Evolutionary conservation across 1,284 basidiomycete genomes (phyloP).

Genomic region (Boletus sp.): DNA sequence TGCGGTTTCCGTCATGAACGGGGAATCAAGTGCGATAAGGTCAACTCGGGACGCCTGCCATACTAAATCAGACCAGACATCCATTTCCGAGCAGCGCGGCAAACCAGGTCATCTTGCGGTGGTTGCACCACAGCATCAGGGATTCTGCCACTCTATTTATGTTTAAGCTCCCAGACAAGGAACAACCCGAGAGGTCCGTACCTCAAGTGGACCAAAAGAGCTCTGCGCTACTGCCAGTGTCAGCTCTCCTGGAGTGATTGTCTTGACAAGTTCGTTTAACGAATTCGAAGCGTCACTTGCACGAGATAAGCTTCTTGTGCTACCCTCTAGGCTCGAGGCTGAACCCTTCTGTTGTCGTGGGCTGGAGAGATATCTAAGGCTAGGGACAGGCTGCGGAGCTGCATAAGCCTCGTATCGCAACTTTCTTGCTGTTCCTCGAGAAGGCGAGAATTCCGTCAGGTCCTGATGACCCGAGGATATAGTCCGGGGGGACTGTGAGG

Average conservation of each 20-base stretch:
- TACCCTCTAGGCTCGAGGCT: constrained; percentile 23
- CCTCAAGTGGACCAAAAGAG: constrained; percentile 21
- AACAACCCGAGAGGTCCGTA: constrained; percentile 9
- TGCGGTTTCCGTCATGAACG: constrained; percentile 49
- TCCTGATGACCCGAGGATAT: constrained; percentile 11
- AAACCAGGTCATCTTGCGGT: constrained; percentile 22
- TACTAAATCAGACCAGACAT: constrained; percentile 13
- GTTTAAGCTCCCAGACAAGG: neutral
- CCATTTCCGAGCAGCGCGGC: constrained; percentile 6
- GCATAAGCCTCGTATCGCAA: constrained; percentile 72
- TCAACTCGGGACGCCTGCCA: constrained; percentile 45
- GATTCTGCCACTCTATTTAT: constrained; percentile 14
- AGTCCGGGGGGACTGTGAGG: constrained; percentile 13
- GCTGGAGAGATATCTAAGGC: constrained; percentile 37
- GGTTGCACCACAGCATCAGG: constrained; percentile 1
- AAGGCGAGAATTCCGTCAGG: constrained; percentile 32
- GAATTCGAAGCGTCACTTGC: constrained; percentile 27
- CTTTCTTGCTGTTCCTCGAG: constrained; percentile 38
- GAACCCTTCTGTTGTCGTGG: constrained; percentile 24
- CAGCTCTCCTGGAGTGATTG: constrained; percentile 55
- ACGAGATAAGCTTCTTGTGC: constrained; percentile 24
- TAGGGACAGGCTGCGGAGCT: constrained; percentile 46
- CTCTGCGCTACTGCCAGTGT: constrained; percentile 41
- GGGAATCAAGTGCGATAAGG: constrained; percentile 67
- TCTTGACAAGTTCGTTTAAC: constrained; percentile 37